phyloP scores from a whole-genome alignment of 768 basidiomycete species.

The Rhodotorula sphaerocarpa region DNA sequence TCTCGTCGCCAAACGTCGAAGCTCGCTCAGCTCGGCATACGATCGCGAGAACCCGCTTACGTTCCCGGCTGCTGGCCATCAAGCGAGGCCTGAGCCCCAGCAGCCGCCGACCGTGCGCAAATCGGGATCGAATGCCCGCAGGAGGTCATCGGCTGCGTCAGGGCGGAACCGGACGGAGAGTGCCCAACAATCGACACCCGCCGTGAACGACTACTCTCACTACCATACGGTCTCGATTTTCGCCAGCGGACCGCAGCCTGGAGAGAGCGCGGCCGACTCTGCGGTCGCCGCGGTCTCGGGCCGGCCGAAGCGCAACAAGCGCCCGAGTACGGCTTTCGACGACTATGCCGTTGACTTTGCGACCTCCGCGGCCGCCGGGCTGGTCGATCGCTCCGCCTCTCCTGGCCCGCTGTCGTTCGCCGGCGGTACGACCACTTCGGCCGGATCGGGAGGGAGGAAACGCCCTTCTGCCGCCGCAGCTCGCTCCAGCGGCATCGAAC shows the following conservation, averaged over 20 bases:
- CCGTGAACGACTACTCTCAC: not conserved
- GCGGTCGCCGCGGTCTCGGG: not conserved
- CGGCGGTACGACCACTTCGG: not conserved
- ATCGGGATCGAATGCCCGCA: not conserved
- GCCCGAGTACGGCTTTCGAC: conserved; percentile 20
- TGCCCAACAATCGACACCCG: too few relatives aligned
- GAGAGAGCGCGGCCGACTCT: not conserved
- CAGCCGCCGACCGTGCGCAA: too few relatives aligned
- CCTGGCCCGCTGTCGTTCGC: not conserved
- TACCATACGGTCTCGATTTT: not conserved
- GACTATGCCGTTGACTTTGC: conserved; percentile 25
- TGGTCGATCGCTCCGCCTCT: not conserved
- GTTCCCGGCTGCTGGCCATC: not conserved
- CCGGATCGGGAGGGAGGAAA: not conserved
- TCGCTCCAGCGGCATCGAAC: too few relatives aligned
- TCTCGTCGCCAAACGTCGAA: not conserved
- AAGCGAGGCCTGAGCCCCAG: too few relatives aligned
- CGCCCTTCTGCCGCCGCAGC: not conserved
- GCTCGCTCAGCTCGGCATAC: not conserved
- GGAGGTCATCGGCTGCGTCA: not conserved
- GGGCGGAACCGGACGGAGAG: too few relatives aligned
- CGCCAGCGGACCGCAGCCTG: not conserved
- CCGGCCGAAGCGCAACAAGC: conserved; percentile 23
- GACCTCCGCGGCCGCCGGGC: not conserved
- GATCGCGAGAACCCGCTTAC: conserved; percentile 1